Base-by-base conservation (phyloP, 139 green algal species). In the Volvox reticuliferus region DNA sequence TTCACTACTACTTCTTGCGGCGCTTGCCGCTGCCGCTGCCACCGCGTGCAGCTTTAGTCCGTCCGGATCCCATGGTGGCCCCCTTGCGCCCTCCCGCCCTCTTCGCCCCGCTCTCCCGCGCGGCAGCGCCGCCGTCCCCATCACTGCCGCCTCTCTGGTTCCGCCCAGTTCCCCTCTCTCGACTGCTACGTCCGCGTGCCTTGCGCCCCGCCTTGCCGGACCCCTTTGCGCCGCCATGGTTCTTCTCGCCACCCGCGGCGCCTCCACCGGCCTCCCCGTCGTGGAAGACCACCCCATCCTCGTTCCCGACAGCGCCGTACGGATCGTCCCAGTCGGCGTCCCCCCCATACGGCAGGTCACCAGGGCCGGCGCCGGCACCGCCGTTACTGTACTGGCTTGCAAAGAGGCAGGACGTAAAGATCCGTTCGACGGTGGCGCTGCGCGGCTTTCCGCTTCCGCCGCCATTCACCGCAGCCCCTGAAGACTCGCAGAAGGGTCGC, bases 351-450 rank as follows among this genome's bases (percentile, higher is more conserved):
- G 32, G 33, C 33, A 79, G 26, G 1, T 19, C 44, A 30, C 50
- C 37, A 16, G 1, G 5, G 68, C 18, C 44, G 69, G 22, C 44
- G 13, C 19, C 85, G 28, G 18, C 68, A 2, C 18, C 69, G 14
- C 28, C 2, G 5, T 19, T 67, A 36, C 6, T 35, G 14, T 79
- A 36, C 12, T 44, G 84, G 68, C 67, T 73, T n/a, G 85, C 85
- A n/a, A 82, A 26, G 22, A 89, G 2, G 37, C 44, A 82, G n/a
- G 37, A 71, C 13, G 69, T 89, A 36, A 82, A 89, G 13, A 89
- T 18, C 0, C 85, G 69, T n/a, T 89, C 85, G 1, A 89, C 69
- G 6, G 28, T 33, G 17, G 85, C 85, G 1, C 0, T 82, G n/a
- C 85, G 85, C 6, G 18, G 16, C 36, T 35, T 81, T 37, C 84